Percentiles rank a stretch among this genome's conserved stretches.
Conservation (phyloP, 2,329 filamentous ascomycete species). For the Thelonectria blattea region DNA sequence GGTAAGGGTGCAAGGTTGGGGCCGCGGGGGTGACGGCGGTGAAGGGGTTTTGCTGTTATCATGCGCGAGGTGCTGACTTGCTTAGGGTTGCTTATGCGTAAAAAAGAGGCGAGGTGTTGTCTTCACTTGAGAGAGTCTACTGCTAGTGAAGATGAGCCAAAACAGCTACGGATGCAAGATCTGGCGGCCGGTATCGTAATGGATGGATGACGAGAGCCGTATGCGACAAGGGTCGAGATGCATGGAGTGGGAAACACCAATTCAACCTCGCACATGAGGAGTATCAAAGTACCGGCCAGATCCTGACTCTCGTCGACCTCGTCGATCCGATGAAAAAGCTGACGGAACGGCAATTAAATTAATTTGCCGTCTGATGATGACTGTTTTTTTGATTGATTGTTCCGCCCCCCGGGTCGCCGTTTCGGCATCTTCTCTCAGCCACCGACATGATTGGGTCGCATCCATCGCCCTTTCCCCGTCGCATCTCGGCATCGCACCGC, state of each 20-base stretch:
- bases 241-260: too few relatives aligned
- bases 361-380: neutral
- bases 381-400: too few relatives aligned
- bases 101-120: slow-evolving; percentile 7
- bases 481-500: slow-evolving; percentile 18
- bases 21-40: slow-evolving; percentile 11
- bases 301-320: neutral
- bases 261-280: neutral
- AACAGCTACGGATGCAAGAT: too few relatives aligned
- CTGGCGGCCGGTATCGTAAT: too few relatives aligned
- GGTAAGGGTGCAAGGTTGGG: too few relatives aligned
- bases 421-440: neutral
- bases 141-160: too few relatives aligned
- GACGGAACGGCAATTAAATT: neutral
- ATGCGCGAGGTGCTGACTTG: neutral
- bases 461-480: neutral
- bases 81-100: neutral
- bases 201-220: too few relatives aligned
- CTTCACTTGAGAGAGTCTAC: neutral
- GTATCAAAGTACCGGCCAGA: neutral
- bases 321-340: neutral
- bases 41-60: neutral
- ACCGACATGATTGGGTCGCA: slow-evolving; percentile 12
- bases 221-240: too few relatives aligned
- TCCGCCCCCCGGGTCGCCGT: neutral